Conservation (phyloP, 2,329 filamentous ascomycete genomes). For the Fusarium algeriense region DNA sequence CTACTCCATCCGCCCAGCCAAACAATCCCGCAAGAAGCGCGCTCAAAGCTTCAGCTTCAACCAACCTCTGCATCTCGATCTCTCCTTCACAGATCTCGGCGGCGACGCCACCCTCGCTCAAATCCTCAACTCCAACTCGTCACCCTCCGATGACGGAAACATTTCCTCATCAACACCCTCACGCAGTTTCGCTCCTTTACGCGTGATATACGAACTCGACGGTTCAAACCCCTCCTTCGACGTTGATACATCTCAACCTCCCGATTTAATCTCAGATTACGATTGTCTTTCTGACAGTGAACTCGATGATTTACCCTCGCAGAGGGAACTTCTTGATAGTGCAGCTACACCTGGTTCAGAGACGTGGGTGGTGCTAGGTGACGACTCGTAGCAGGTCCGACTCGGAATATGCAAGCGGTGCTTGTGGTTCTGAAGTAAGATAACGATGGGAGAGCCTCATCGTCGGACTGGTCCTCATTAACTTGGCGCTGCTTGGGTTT, state of each 20-base stretch:
- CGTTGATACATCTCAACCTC: constrained; percentile 53
- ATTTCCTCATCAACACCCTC: constrained; percentile 8
- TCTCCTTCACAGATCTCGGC: constrained; percentile 59
- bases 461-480: constrained; percentile 56
- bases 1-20: constrained; percentile 55
- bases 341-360: constrained; percentile 48
- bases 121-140: constrained; percentile 45
- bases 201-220: constrained; percentile 57
- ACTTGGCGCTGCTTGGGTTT: constrained; percentile 37
- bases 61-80: constrained; percentile 52
- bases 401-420: constrained; percentile 46
- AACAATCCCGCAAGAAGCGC: constrained; percentile 49
- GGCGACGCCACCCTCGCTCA: constrained; percentile 56
- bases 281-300: constrained; percentile 55
- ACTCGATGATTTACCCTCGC: constrained; percentile 49
- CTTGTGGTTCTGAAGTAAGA: constrained; percentile 44
- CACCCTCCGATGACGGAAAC: constrained; percentile 32
- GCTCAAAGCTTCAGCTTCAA: constrained; percentile 41
- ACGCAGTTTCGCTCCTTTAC: constrained; percentile 51
- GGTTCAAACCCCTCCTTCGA: constrained; percentile 51
- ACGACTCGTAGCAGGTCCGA: constrained; percentile 62
- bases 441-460: constrained; percentile 48
- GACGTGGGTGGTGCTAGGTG: constrained; percentile 59
- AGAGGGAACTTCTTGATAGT: constrained; percentile 50
- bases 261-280: constrained; percentile 54